Evolutionary conservation across 2,329 filamentous ascomycete species (phyloP).

Genomic region (Fusarium papillatum): DNA sequence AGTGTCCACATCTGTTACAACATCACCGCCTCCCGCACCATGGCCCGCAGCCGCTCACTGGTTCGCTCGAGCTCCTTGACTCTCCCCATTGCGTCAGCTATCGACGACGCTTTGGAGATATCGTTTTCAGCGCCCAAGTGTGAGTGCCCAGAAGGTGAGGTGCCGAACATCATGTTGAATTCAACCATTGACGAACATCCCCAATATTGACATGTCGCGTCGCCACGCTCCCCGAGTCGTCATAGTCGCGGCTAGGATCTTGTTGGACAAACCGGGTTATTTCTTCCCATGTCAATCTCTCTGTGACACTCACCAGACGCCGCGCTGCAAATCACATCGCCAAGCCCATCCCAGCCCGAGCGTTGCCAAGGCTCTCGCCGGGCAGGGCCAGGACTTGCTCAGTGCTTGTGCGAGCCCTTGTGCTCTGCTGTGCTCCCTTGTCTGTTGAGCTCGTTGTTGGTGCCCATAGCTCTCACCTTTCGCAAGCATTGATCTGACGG

Average conservation of each 20-base stretch:
- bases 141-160: not conserved
- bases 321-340: conserved; percentile 27
- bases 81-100: conserved; percentile 40
- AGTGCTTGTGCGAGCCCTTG: conserved; percentile 33
- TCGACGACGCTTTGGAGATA: conserved; percentile 20
- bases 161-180: conserved; percentile 9
- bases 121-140: conserved; percentile 13
- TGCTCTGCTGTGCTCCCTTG: conserved; percentile 9
- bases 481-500: conserved; percentile 25
- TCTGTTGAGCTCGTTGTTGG: conserved; percentile 17
- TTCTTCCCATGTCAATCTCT: conserved; percentile 35
- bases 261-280: conserved; percentile 28
- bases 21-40: conserved; percentile 37
- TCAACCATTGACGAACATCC: conserved; percentile 9
- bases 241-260: conserved; percentile 16
- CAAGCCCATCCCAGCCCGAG: conserved; percentile 33
- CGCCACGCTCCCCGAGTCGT: conserved; percentile 12
- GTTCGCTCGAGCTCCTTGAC: conserved; percentile 21
- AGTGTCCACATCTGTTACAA: conserved; percentile 31
- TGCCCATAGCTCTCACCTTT: conserved; percentile 14
- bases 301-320: conserved; percentile 28
- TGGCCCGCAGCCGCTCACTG: conserved; percentile 34
- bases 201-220: conserved; percentile 20
- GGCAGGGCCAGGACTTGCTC: conserved; percentile 34
- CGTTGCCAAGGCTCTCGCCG: conserved; percentile 36